Conservation (phyloP, 176 grass and related monocot genomes). For the Triticum turgidum region DNA sequence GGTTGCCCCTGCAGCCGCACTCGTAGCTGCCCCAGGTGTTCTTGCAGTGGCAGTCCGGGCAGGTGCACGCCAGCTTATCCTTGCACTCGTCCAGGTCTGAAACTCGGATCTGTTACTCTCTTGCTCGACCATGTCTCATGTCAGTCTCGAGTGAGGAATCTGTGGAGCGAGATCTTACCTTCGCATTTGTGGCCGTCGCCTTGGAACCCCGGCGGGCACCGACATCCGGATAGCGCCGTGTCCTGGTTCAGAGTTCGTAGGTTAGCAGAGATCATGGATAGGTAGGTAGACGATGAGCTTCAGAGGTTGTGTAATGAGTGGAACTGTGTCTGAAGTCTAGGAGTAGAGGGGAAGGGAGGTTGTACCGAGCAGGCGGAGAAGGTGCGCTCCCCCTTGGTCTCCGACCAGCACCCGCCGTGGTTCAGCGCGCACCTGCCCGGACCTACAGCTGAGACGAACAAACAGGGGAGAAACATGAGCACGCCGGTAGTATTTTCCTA, state of each 20-base stretch:
- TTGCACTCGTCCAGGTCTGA: slow-evolving; percentile 84
- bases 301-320: not conserved
- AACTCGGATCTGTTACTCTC: not conserved
- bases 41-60: slow-evolving; percentile 87
- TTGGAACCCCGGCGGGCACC: slow-evolving; percentile 73
- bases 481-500: not conserved
- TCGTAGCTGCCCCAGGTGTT: slow-evolving; percentile 95
- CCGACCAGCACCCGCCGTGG: slow-evolving; percentile 90
- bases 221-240: slow-evolving; percentile 47
- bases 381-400: slow-evolving; percentile 33
- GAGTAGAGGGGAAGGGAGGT: too few relatives aligned
- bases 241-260: slow-evolving; percentile 13
- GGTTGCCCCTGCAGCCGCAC: slow-evolving; percentile 82
- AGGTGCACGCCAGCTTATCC: slow-evolving; percentile 89
- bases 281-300: not conserved
- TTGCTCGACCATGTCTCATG: not conserved
- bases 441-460: slow-evolving; percentile 50
- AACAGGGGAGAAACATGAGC: not conserved
- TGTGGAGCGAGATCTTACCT: slow-evolving; percentile 26
- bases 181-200: slow-evolving; percentile 75
- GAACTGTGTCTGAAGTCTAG: not conserved
- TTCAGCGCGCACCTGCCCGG: slow-evolving; percentile 73
- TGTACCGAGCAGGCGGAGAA: slow-evolving; percentile 86
- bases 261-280: not conserved
- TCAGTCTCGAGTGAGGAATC: not conserved